These are phyloP conservation scores for Alternaria solani DNA, from an alignment of 2,329 filamentous ascomycete species.

Conservation along the genomic window DNA sequence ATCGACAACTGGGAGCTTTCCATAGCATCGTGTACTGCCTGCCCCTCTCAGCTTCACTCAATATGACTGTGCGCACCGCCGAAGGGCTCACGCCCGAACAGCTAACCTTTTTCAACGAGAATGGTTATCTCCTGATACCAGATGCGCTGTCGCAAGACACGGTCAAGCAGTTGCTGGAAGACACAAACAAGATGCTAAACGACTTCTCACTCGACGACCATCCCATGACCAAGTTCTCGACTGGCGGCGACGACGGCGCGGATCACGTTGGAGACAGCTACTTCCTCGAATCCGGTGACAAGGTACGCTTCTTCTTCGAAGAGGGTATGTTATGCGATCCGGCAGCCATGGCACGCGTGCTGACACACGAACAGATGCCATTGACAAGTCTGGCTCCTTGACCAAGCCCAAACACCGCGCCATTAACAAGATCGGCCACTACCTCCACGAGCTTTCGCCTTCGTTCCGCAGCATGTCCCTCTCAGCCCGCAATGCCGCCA, in stretches of 20 bases:
- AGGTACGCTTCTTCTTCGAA: slow-evolving; percentile 97
- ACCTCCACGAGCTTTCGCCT: slow-evolving; percentile 57
- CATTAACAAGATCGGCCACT: slow-evolving; percentile 74
- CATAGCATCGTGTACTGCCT: background rate
- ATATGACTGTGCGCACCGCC: slow-evolving; percentile 27
- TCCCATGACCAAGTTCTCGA: slow-evolving; percentile 93
- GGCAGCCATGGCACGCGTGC: background rate
- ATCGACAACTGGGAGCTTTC: background rate
- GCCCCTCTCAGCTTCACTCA: background rate
- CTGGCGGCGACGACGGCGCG: slow-evolving; percentile 70
- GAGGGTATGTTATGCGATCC: slow-evolving; percentile 59
- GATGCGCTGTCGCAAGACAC: slow-evolving; percentile 73
- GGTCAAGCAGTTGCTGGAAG: slow-evolving; percentile 72
- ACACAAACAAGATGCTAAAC: slow-evolving; percentile 77
- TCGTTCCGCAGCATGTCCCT: slow-evolving; percentile 61
- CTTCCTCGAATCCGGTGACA: slow-evolving; percentile 88
- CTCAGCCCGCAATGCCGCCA: slow-evolving; percentile 64
- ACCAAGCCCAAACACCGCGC: slow-evolving; percentile 81
- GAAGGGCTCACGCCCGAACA: slow-evolving; percentile 75
- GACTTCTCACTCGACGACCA: slow-evolving; percentile 82
- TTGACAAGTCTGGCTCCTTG: slow-evolving; percentile 70
- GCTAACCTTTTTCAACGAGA: slow-evolving; percentile 73
- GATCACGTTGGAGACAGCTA: slow-evolving; percentile 95
- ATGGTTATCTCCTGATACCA: slow-evolving; percentile 91
- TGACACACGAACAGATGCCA: slow-evolving; percentile 68